Evolutionary conservation across 208 protist genomes (phyloP), one percentile per base, ranked within the genome.

Genomic region (Polymyxa betae): DNA sequence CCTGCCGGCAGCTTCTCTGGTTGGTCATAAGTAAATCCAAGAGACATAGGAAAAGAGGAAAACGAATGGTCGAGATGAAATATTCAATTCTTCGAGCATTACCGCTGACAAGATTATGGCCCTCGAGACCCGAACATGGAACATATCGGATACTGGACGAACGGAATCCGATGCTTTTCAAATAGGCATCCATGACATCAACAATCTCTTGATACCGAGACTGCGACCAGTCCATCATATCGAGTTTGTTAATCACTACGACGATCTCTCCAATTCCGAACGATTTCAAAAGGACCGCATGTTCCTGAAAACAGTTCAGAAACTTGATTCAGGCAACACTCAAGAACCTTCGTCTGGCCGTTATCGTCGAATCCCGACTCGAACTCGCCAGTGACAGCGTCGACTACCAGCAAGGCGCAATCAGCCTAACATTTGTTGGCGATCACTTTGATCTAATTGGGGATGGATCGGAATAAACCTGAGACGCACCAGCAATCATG

Each of bases 401-500:
- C n/a, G 5, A 82, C 72, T 5, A 82, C 40, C 16, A 82, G 40
- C 5, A 82, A n/a, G 12, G 72, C 72, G 72, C 72, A 82, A 32
- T 82, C 72, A 45, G 72, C 72, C n/a, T n/a, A n/a, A n/a, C n/a
- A n/a, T n/a, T n/a, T n/a, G n/a, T n/a, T n/a, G n/a, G n/a, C n/a
- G n/a, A n/a, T n/a, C n/a, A n/a, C n/a, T n/a, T n/a, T n/a, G n/a
- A n/a, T n/a, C n/a, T n/a, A n/a, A n/a, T n/a, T n/a, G n/a, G n/a
- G n/a, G n/a, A n/a, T n/a, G n/a, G n/a, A n/a, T n/a, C n/a, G n/a
- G n/a, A n/a, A n/a, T n/a, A n/a, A n/a, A n/a, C n/a, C 82, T 91
- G 90, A 20, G 90, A 91, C 12, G 90, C 77, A 45, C 60, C 90
- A 24, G 90, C 45, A 90, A 91, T 88, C 90, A 99, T 99, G 96